phyloP scores from a whole-genome alignment of 1,284 basidiomycete genomes.

The Trichosporon sp. region DNA sequence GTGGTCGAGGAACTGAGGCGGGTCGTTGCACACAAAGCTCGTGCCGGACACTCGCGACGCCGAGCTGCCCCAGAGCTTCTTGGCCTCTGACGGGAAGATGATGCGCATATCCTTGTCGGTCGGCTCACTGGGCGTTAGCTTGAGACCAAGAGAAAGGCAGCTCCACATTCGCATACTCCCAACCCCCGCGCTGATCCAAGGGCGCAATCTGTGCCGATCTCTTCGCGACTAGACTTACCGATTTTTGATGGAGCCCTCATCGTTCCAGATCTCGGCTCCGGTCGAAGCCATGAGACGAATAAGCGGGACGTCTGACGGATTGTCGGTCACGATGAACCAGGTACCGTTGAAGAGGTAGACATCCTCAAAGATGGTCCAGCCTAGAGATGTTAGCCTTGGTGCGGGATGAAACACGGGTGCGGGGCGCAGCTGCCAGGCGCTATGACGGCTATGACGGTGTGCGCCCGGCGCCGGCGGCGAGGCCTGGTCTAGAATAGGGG shows the following conservation, averaged over 20 bases:
- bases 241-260: constrained; percentile 55
- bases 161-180: too few relatives aligned
- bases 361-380: constrained; percentile 78
- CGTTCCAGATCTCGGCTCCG: constrained; percentile 58
- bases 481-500: neutral
- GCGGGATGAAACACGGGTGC: neutral
- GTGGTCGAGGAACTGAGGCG: constrained; percentile 71
- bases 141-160: too few relatives aligned
- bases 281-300: constrained; percentile 57
- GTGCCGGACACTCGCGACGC: constrained; percentile 53
- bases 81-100: constrained; percentile 70
- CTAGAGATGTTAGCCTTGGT: constrained; percentile 20
- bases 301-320: constrained; percentile 55
- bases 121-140: constrained; percentile 58
- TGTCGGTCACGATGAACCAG: constrained; percentile 58
- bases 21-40: constrained; percentile 69
- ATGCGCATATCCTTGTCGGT: constrained; percentile 75
- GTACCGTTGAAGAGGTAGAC: constrained; percentile 60
- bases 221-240: constrained; percentile 40
- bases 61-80: constrained; percentile 65
- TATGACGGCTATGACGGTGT: neutral
- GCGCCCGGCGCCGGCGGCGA: neutral
- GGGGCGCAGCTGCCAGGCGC: neutral
- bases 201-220: neutral
- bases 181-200: neutral